Percentiles rank a stretch among this genome's conserved stretches.
These are phyloP conservation scores for Myochromella boudieri DNA, from an alignment of 768 basidiomycete genomes.

Conservation along the genomic window DNA sequence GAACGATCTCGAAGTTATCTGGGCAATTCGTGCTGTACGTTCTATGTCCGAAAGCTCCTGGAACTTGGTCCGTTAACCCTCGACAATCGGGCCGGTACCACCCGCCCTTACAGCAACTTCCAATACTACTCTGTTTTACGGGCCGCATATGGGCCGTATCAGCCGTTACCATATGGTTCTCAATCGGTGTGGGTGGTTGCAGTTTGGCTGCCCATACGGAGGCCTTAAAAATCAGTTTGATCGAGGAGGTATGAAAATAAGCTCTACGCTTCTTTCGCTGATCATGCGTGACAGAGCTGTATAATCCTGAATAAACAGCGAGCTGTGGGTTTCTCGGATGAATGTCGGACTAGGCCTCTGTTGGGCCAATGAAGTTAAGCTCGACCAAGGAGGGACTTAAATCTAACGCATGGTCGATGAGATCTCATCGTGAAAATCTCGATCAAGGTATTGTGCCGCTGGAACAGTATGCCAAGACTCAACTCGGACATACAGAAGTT, in stretches of 20 bases:
- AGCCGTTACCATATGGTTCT: no score
- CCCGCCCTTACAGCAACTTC: neutral
- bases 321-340: constrained; percentile 23
- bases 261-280: constrained; percentile 26
- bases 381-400: neutral
- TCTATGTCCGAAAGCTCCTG: constrained; percentile 9
- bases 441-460: constrained; percentile 6
- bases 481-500: constrained; percentile 22
- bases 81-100: neutral
- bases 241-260: constrained; percentile 31
- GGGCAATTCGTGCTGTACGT: neutral
- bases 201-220: no score
- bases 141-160: constrained; percentile 9
- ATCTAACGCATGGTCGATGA: neutral
- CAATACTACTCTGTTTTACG: constrained; percentile 1
- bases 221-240: no score
- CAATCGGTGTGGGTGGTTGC: constrained; percentile 1
- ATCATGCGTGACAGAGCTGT: constrained; percentile 7
- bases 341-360: constrained; percentile 21
- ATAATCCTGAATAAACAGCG: neutral
- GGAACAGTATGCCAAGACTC: constrained; percentile 21
- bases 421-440: constrained; percentile 2
- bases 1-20: neutral
- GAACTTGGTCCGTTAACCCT: neutral
- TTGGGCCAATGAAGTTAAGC: constrained; percentile 10